Evolutionary conservation across 352 stramenopile genomes (phyloP).

Genomic region (Phytophthora syringae): DNA sequence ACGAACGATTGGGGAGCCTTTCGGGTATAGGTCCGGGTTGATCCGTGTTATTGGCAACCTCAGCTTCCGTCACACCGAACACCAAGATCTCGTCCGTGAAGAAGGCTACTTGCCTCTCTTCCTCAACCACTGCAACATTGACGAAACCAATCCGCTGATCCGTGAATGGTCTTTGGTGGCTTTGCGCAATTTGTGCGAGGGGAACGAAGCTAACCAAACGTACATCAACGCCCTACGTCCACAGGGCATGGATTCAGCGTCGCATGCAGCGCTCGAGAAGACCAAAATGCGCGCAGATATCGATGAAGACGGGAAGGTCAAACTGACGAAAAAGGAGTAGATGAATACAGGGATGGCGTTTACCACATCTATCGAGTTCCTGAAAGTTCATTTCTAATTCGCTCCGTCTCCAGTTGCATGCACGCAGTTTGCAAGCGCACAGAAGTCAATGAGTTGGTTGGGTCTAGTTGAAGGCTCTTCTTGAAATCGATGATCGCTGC

Average conservation of each 20-base stretch:
- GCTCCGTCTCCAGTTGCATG: conserved; percentile 25
- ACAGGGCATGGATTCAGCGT: conserved; percentile 50
- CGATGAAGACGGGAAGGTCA: conserved; percentile 38
- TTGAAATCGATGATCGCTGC: conserved; percentile 27
- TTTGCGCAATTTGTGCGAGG: conserved; percentile 89
- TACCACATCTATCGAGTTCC: neutral
- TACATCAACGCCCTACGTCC: conserved; percentile 73
- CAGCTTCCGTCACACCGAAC: conserved; percentile 64
- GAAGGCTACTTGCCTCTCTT: conserved; percentile 79
- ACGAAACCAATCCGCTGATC: conserved; percentile 87
- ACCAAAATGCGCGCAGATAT: conserved; percentile 43
- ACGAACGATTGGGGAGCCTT: conserved; percentile 40
- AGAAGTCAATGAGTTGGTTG: conserved; percentile 19
- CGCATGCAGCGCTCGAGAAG: conserved; percentile 35
- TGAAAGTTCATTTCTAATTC: conserved; percentile 23
- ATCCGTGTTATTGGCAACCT: conserved; percentile 88
- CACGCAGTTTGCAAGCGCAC: conserved; percentile 29
- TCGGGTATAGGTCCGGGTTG: conserved; percentile 76
- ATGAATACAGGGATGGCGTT: neutral
- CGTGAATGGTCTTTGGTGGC: conserved; percentile 91
- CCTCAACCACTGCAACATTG: conserved; percentile 91
- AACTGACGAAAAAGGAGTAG: conserved; percentile 26
- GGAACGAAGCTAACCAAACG: conserved; percentile 75
- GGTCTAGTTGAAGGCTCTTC: conserved; percentile 23
- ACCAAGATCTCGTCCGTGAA: conserved; percentile 85